Percentiles rank a stretch among this genome's conserved stretches.
phyloP scores from a whole-genome alignment of 352 stramenopile genomes.

The Halophytophthora batemanensis region DNA sequence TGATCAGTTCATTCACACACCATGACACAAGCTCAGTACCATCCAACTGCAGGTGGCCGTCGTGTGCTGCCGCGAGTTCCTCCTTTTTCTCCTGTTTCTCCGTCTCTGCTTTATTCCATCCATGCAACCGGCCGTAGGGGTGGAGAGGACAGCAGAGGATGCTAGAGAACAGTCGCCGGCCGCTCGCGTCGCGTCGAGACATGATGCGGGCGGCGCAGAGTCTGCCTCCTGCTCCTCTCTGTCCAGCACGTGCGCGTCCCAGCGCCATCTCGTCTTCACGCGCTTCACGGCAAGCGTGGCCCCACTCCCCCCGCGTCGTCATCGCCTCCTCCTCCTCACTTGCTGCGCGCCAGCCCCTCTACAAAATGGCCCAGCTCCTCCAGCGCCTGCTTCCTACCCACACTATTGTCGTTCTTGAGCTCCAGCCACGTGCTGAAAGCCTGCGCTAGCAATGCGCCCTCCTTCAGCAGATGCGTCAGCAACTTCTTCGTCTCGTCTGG shows the following conservation, averaged over 20 bases:
- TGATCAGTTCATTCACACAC: not conserved
- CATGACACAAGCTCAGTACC: constrained; percentile 1
- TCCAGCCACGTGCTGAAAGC: constrained; percentile 73
- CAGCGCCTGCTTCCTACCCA: constrained; percentile 63
- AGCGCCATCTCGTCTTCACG: not conserved
- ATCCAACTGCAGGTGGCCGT: constrained; percentile 7
- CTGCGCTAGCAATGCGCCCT: constrained; percentile 41
- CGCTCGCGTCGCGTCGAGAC: no score
- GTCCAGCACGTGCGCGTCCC: not conserved
- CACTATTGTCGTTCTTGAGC: constrained; percentile 73
- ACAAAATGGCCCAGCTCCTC: constrained; percentile 69
- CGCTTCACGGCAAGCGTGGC: not conserved
- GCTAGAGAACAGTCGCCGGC: no score
- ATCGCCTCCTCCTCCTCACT: constrained; percentile 34
- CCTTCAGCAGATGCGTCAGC: constrained; percentile 68
- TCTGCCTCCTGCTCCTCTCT: not conserved
- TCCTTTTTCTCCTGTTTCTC: constrained; percentile 2
- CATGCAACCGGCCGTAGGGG: constrained; percentile 11
- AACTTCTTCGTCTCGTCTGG: constrained; percentile 65
- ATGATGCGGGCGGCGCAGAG: no score
- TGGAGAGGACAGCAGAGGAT: constrained; percentile 1
- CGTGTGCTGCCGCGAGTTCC: not conserved
- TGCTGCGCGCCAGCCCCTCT: constrained; percentile 64
- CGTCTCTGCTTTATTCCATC: constrained; percentile 6
- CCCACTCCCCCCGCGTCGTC: not conserved